These are phyloP conservation scores for Chlamydomonas schloesseri DNA, from an alignment of 139 green algal genomes.

Conservation along the genomic window DNA sequence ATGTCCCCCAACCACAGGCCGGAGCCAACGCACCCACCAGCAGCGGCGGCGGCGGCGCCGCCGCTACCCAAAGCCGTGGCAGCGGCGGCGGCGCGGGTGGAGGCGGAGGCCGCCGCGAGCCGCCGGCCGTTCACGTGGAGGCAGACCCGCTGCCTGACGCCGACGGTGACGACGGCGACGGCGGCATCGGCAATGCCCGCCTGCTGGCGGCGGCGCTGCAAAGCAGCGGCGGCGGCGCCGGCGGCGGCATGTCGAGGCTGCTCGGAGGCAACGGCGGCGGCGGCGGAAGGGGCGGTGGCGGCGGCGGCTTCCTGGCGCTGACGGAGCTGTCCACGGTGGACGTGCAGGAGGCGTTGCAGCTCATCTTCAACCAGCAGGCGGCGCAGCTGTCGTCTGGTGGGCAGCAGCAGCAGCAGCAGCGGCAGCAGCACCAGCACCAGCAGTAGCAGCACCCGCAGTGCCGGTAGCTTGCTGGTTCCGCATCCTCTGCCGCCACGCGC, in stretches of 20 bases:
- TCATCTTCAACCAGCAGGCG: constrained; percentile 9
- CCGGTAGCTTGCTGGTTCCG: too few relatives aligned
- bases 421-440: not conserved
- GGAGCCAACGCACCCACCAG: not conserved
- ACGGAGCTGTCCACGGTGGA: constrained; percentile 23
- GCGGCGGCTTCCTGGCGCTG: constrained; percentile 1
- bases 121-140: too few relatives aligned
- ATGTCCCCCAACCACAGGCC: too few relatives aligned
- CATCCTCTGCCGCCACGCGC: too few relatives aligned
- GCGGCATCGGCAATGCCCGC: not conserved
- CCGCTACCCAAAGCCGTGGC: too few relatives aligned
- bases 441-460: not conserved
- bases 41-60: not conserved
- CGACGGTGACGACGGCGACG: not conserved
- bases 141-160: too few relatives aligned
- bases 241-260: not conserved
- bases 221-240: not conserved
- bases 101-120: too few relatives aligned
- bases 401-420: not conserved
- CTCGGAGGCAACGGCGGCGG: not conserved
- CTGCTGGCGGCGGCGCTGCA: too few relatives aligned
- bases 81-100: too few relatives aligned
- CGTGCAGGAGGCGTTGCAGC: constrained; percentile 37
- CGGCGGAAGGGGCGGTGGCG: not conserved
- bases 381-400: not conserved